Evolutionary conservation across 2,329 filamentous ascomycete genomes (phyloP).

Genomic region (Hortaea sp.): DNA sequence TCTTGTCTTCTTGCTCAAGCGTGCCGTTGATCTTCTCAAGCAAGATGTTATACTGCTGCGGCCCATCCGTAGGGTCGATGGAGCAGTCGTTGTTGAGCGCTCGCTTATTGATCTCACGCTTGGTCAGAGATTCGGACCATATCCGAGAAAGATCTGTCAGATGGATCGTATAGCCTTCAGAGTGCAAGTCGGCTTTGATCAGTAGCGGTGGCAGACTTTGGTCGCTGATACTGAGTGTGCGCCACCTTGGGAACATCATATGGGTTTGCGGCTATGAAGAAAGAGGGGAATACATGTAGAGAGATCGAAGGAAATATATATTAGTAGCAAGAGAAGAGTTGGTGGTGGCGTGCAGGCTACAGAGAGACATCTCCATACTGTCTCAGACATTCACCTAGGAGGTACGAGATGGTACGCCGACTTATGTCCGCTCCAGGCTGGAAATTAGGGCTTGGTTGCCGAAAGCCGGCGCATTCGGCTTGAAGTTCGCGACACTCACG

Average conservation of each 20-base stretch:
- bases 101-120: constrained; percentile 52
- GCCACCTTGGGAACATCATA: not conserved
- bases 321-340: no score
- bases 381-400: no score
- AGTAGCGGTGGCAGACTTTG: constrained; percentile 47
- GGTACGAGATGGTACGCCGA: no score
- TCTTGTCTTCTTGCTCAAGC: constrained; percentile 29
- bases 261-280: no score
- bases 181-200: constrained; percentile 47
- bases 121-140: constrained; percentile 59
- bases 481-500: no score
- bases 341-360: no score
- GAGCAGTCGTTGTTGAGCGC: constrained; percentile 54
- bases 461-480: no score
- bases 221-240: not conserved
- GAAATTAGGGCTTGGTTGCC: no score
- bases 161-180: constrained; percentile 52
- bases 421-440: no score
- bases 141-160: constrained; percentile 63
- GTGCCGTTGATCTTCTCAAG: constrained; percentile 51
- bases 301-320: no score
- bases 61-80: constrained; percentile 63
- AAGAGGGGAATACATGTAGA: no score
- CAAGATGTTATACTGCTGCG: constrained; percentile 57
- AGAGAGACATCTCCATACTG: no score